A percentile compares a stretch with the other conserved stretches of the same genome.
Evolutionary conservation across 441 rosid species (phyloP).

Genomic region (Adansonia grandidieri): DNA sequence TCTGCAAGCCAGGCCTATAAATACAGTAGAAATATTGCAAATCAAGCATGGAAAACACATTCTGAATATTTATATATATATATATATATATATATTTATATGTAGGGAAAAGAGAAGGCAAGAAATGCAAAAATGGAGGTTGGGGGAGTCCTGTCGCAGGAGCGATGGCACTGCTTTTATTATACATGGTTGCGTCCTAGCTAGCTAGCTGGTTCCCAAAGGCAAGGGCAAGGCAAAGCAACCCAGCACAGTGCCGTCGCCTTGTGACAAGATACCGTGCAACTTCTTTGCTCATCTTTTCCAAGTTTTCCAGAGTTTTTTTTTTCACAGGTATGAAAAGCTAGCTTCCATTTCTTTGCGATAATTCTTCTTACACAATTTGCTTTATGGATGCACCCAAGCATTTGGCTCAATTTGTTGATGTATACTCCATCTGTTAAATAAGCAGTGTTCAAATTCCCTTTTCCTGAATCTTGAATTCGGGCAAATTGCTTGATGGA

Average conservation of each 20-base stretch:
- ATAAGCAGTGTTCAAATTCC: too few species aligned
- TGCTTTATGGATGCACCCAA: too few species aligned
- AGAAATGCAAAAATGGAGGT: background rate
- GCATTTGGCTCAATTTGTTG: too few species aligned
- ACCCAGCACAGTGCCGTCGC: slow-evolving; percentile 26
- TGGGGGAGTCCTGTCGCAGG: slow-evolving; percentile 36
- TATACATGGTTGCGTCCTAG: background rate
- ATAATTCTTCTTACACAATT: background rate
- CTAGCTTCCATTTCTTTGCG: background rate
- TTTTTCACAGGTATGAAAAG: background rate
- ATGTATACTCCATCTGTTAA: too few species aligned
- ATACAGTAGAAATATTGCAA: background rate
- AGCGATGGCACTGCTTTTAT: slow-evolving; percentile 30
- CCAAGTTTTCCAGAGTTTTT: background rate
- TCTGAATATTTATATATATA: background rate
- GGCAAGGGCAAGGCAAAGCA: background rate
- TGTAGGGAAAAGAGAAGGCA: background rate
- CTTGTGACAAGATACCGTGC: slow-evolving; percentile 32
- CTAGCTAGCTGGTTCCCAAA: too few species aligned
- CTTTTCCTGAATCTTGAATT: too few species aligned
- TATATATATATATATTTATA: background rate
- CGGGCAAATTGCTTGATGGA: background rate
- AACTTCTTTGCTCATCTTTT: background rate
- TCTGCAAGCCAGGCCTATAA: background rate
- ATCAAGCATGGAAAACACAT: background rate